These are phyloP conservation scores for Plasmodium berghei DNA, from an alignment of 169 alveolate genomes.

Conservation along the genomic window DNA sequence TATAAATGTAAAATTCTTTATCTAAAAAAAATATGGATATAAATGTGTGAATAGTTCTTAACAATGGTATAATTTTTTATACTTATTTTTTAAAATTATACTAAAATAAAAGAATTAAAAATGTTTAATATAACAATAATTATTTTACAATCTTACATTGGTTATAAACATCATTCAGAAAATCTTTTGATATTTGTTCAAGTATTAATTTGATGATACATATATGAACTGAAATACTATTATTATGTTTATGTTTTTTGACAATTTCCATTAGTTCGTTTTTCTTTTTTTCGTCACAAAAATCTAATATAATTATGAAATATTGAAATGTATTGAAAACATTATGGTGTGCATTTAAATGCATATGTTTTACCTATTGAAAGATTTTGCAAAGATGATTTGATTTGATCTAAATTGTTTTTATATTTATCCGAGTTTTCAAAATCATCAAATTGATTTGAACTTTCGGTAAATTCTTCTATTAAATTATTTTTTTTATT, in stretches of 20 bases:
- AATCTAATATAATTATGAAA: not conserved
- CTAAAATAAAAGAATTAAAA: not conserved
- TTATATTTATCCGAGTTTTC: slow-evolving; percentile 15
- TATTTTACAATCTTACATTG: slow-evolving; percentile 27
- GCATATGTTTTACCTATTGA: slow-evolving; percentile 7
- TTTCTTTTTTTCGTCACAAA: slow-evolving; percentile 26
- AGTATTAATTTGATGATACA: slow-evolving; percentile 54
- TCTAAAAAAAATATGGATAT: slow-evolving; percentile 13
- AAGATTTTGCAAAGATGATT: slow-evolving; percentile 29
- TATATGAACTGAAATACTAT: slow-evolving; percentile 53
- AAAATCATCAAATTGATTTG: slow-evolving; percentile 1
- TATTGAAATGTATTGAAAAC: not conserved
- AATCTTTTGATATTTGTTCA: slow-evolving; percentile 65
- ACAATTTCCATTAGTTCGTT: slow-evolving; percentile 34
- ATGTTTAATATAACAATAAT: not conserved
- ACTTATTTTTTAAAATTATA: not conserved
- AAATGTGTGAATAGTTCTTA: not conserved
- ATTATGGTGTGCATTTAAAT: not conserved
- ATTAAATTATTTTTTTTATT: not conserved
- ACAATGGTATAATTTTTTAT: not conserved
- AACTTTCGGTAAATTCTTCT: too few species aligned
- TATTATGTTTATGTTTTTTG: slow-evolving; percentile 51
- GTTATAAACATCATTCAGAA: slow-evolving; percentile 20
- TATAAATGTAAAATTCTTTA: slow-evolving; percentile 61
- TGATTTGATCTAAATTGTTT: slow-evolving; percentile 27